Evolutionary conservation across 768 basidiomycete genomes (phyloP), one percentile per base, ranked within the genome.

Genomic region (Russula olivacea): DNA sequence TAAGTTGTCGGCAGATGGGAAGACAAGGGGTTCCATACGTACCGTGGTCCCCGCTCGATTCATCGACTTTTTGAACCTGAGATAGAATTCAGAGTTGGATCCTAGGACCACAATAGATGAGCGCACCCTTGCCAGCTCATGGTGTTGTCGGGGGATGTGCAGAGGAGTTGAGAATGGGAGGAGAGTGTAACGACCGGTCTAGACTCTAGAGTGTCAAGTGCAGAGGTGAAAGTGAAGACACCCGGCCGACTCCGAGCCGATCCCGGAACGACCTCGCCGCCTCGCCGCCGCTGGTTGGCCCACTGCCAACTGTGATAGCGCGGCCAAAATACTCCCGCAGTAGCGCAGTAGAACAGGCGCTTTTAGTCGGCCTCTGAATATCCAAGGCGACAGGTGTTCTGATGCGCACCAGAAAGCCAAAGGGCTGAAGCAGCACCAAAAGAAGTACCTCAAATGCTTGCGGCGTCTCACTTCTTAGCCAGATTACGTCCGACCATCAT

Each of bases 31-130:
- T 55, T 58, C 58, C 63, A 64, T 68, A 70, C 83, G 70, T 74
- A 92, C 87, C 68, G 91, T 94, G 15, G 95, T 98, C 56, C 93
- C 92, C 30, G 91, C 89, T 67, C 95, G 82, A 75, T 91, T 93
- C 55, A 96, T 81, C 4, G 91, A 87, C 78, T 97, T 97, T 80
- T 96, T 96, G 79, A 97, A 88, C 67, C 94, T 92, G 71, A 10
- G 55, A 40, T 30, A 56, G 47, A 0, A 49, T 34, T 54, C 21
- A 54, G 58, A 25, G 9, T 14, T 12, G 19, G 48, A 41, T 41
- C 28, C 11, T 4, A 4, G n/a, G 3, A 49, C 4, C 3, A 25
- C 11, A 30, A 7, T 12, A 10, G 11, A 54, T 34, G 55, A 17
- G 9, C 55, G 43, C 17, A 63, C 62, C 62, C 62, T 59, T 63